These are phyloP conservation scores for Fusarium palustre DNA, from an alignment of 2,329 filamentous ascomycete genomes.

Conservation along the genomic window DNA sequence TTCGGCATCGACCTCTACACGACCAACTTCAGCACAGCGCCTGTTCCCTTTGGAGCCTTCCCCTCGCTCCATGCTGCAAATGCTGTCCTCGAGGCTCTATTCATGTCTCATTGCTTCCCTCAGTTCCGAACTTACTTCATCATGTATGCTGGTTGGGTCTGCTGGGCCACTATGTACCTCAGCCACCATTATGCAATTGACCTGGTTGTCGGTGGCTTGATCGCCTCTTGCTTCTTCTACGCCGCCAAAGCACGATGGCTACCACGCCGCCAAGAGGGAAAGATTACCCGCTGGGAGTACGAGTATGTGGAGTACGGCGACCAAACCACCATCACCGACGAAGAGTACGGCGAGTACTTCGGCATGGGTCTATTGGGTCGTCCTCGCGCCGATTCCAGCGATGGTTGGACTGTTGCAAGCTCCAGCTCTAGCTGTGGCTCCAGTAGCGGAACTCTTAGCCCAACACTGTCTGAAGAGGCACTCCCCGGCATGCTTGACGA, in stretches of 20 bases:
- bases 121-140: slow-evolving; percentile 83
- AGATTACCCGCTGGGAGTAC: slow-evolving; percentile 93
- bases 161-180: slow-evolving; percentile 99
- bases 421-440: slow-evolving; percentile 76
- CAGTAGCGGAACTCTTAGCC: slow-evolving; percentile 63
- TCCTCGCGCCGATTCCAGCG: slow-evolving; percentile 69
- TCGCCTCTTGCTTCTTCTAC: slow-evolving; percentile 84
- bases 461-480: slow-evolving; percentile 60
- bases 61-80: slow-evolving; percentile 92
- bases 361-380: slow-evolving; percentile 60
- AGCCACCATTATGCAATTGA: slow-evolving; percentile 98
- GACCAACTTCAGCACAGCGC: slow-evolving; percentile 88
- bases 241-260: slow-evolving; percentile 83
- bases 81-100: slow-evolving; percentile 88
- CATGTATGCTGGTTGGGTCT: slow-evolving; percentile 90
- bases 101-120: slow-evolving; percentile 94
- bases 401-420: slow-evolving; percentile 90
- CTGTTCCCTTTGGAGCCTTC: slow-evolving; percentile 94
- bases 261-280: slow-evolving; percentile 84
- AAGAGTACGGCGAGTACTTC: slow-evolving; percentile 62
- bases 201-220: slow-evolving; percentile 84
- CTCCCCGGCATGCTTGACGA: slow-evolving; percentile 52
- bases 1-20: slow-evolving; percentile 94
- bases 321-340: slow-evolving; percentile 56
- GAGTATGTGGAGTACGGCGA: slow-evolving; percentile 92